Percentiles rank a stretch among this genome's conserved stretches.
Evolutionary conservation across 108 stramenopile species (phyloP).

Genomic region (Poteriospumella lacustris): DNA sequence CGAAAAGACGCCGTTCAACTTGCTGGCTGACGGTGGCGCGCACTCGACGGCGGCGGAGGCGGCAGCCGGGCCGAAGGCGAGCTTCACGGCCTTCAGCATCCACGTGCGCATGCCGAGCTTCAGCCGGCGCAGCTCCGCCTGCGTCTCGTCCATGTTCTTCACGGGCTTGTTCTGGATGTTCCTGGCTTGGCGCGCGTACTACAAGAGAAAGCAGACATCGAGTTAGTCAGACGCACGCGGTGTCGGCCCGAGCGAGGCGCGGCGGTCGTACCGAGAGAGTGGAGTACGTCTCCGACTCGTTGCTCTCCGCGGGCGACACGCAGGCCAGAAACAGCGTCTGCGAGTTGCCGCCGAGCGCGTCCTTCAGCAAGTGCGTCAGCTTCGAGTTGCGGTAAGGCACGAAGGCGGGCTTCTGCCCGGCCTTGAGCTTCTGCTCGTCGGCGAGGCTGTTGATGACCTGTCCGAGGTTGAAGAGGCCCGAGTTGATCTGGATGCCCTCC

Average conservation of each 20-base stretch:
- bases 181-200: neutral
- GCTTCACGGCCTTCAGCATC: neutral
- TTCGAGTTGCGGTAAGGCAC: conserved; percentile 44
- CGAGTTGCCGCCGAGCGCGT: conserved; percentile 40
- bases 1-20: neutral
- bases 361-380: conserved; percentile 46
- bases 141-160: conserved; percentile 42
- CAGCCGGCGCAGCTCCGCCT: conserved; percentile 38
- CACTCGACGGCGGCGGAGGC: neutral
- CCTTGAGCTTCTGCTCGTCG: neutral
- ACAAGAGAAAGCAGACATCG: neutral
- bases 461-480: neutral
- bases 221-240: neutral
- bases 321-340: conserved; percentile 54
- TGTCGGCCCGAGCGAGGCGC: conserved; percentile 8
- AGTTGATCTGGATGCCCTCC: conserved; percentile 33
- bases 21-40: too few species aligned
- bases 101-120: neutral
- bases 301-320: conserved; percentile 48
- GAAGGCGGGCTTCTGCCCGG: conserved; percentile 1
- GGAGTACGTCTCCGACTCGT: conserved; percentile 40
- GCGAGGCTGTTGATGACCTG: neutral
- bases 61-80: neutral
- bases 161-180: conserved; percentile 50
- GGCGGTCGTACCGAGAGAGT: conserved; percentile 44